Percentiles rank a stretch among this genome's conserved stretches.
These are phyloP conservation scores for Rhododendron mucronatum DNA, from an alignment of 148 eudicot genomes.

Conservation along the genomic window DNA sequence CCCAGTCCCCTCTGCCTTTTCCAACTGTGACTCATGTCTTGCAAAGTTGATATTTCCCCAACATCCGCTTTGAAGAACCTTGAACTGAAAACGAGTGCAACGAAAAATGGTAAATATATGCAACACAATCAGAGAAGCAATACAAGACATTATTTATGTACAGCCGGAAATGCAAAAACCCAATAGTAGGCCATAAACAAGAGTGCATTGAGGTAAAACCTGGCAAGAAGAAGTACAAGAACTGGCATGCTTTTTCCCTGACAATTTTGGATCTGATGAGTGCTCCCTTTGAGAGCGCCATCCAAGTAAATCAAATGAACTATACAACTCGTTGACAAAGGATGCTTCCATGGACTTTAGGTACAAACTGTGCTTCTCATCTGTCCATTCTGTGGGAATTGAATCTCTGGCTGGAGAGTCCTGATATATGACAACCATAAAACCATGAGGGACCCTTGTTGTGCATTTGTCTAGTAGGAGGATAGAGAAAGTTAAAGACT, in stretches of 20 bases:
- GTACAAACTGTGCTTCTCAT: constrained; percentile 83
- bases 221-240: constrained; percentile 28
- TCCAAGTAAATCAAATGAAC: constrained; percentile 43
- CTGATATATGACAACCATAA: constrained; percentile 26
- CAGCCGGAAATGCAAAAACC: not conserved
- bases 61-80: constrained; percentile 52
- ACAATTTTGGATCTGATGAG: constrained; percentile 27
- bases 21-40: constrained; percentile 31
- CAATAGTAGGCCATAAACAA: not conserved
- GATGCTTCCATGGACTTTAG: constrained; percentile 87
- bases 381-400: constrained; percentile 63
- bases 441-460: not conserved
- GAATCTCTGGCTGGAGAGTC: constrained; percentile 29
- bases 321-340: constrained; percentile 70
- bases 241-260: constrained; percentile 21
- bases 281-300: constrained; percentile 24
- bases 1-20: constrained; percentile 22
- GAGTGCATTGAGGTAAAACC: constrained; percentile 31
- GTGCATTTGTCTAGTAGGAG: not conserved
- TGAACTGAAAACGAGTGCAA: constrained; percentile 33
- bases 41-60: constrained; percentile 43
- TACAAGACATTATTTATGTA: not conserved
- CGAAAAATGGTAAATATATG: not conserved
- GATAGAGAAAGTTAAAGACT: not conserved
- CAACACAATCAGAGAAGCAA: not conserved